Evolutionary conservation across 2,329 filamentous ascomycete species (phyloP).

Genomic region (Ascochyta fabae): DNA sequence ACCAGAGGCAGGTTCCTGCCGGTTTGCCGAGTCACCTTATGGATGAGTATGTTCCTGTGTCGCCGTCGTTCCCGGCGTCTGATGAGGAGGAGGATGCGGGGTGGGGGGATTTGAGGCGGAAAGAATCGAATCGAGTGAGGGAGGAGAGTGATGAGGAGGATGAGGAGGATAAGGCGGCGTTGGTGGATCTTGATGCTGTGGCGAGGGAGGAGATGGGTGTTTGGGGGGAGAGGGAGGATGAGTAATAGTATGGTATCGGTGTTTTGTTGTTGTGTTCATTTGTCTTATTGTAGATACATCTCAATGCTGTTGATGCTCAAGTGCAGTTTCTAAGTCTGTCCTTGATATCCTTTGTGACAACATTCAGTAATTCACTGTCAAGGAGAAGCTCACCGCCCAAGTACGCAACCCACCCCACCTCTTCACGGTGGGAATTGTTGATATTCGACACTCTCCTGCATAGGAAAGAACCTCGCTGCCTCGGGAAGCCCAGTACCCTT

Average conservation of each 20-base stretch:
- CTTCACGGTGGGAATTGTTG: too few relatives aligned
- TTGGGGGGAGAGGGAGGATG: slow-evolving; percentile 43
- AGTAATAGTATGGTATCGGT: neutral
- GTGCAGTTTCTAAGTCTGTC: neutral
- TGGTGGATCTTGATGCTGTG: slow-evolving; percentile 45
- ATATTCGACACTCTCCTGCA: neutral
- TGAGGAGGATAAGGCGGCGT: slow-evolving; percentile 20
- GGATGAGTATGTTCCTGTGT: slow-evolving; percentile 45
- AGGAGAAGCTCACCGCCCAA: neutral
- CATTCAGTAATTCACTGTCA: neutral
- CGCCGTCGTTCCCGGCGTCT: slow-evolving; percentile 24
- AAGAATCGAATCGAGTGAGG: slow-evolving; percentile 26
- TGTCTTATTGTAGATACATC: neutral
- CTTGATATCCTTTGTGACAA: neutral
- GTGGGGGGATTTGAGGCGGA: slow-evolving; percentile 41
- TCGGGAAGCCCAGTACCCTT: neutral
- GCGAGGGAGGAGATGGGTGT: slow-evolving; percentile 46
- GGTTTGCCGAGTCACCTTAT: slow-evolving; percentile 43
- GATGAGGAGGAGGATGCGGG: slow-evolving; percentile 42
- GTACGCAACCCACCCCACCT: too few relatives aligned
- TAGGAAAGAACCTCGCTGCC: neutral
- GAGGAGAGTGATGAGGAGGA: slow-evolving; percentile 27
- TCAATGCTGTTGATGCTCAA: too few relatives aligned
- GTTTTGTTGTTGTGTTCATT: neutral
- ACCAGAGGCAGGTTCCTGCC: slow-evolving; percentile 20